Conservation (phyloP, 495 filamentous ascomycete genomes). For the Xylaria cubensis region DNA sequence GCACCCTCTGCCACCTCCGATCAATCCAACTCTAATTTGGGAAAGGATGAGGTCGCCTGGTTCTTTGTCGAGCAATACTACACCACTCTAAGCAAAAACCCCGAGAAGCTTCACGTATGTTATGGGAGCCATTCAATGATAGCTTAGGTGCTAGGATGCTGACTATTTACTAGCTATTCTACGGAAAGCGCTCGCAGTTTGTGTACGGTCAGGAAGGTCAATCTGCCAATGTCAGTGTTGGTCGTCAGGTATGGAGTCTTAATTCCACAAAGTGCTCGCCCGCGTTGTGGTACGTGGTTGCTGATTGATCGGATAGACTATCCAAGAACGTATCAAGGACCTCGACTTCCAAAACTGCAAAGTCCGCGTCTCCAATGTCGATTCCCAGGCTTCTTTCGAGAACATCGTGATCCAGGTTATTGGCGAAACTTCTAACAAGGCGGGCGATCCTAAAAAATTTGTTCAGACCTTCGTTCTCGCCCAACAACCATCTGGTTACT, state of each 20-base stretch:
- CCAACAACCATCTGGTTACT: slow-evolving; percentile 95
- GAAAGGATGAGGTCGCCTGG: slow-evolving; percentile 95
- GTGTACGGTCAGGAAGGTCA: slow-evolving; percentile 88
- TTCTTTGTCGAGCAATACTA: slow-evolving; percentile 99
- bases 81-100: slow-evolving; percentile 90
- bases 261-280: slow-evolving; percentile 15
- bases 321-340: slow-evolving; percentile 90
- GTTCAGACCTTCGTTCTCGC: slow-evolving; percentile 98
- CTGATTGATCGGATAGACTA: slow-evolving; percentile 64
- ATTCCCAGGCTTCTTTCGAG: slow-evolving; percentile 88
- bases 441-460: slow-evolving; percentile 88
- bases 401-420: slow-evolving; percentile 98
- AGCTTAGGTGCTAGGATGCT: background rate
- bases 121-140: background rate
- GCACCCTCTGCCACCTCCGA: slow-evolving; percentile 27
- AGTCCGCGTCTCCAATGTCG: slow-evolving; percentile 96
- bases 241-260: slow-evolving; percentile 73
- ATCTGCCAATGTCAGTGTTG: slow-evolving; percentile 79
- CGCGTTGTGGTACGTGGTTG: slow-evolving; percentile 7
- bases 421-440: slow-evolving; percentile 95
- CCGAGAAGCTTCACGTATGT: slow-evolving; percentile 89
- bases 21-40: slow-evolving; percentile 40
- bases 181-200: slow-evolving; percentile 81
- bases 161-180: slow-evolving; percentile 66
- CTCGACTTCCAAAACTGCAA: slow-evolving; percentile 98